These are phyloP conservation scores for Sindora glabra DNA, from an alignment of 306 rosid species.

Conservation along the genomic window DNA sequence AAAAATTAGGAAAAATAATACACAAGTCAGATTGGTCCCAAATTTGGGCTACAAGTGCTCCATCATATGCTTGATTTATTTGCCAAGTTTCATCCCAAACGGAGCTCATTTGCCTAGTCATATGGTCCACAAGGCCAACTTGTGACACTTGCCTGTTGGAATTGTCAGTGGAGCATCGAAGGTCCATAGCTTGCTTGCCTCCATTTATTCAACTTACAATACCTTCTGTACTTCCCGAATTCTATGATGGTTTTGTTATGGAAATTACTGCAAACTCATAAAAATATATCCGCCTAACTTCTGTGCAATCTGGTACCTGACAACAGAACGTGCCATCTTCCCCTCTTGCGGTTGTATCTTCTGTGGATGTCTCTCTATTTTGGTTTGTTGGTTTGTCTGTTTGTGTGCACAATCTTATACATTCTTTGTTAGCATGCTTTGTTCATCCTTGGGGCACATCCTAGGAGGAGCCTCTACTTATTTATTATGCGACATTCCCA, in stretches of 20 bases:
- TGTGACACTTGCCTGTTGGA: conserved; percentile 82
- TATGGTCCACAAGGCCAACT: conserved; percentile 44
- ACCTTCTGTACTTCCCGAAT: neutral
- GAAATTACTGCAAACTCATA: neutral
- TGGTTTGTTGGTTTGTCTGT: too few relatives aligned
- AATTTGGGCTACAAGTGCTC: too few relatives aligned
- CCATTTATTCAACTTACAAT: neutral
- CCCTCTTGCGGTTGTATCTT: neutral
- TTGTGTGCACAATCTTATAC: too few relatives aligned
- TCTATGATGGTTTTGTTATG: neutral
- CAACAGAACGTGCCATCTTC: neutral
- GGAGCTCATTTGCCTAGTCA: too few relatives aligned
- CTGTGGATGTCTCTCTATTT: neutral
- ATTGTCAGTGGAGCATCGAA: conserved; percentile 88
- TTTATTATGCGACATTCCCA: neutral
- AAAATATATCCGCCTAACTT: neutral
- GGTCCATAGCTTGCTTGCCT: conserved; percentile 27
- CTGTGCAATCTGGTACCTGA: neutral
- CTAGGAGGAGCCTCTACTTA: neutral
- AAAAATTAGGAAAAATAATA: too few relatives aligned
- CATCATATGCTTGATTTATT: too few relatives aligned
- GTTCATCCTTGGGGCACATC: neutral
- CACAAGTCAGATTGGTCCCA: too few relatives aligned
- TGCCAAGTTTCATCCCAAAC: too few relatives aligned
- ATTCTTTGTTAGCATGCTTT: too few relatives aligned